A percentile compares a stretch with the other conserved stretches of the same genome.
phyloP scores from a whole-genome alignment of 177 flowering plant species.

The Vitis hybrid region DNA sequence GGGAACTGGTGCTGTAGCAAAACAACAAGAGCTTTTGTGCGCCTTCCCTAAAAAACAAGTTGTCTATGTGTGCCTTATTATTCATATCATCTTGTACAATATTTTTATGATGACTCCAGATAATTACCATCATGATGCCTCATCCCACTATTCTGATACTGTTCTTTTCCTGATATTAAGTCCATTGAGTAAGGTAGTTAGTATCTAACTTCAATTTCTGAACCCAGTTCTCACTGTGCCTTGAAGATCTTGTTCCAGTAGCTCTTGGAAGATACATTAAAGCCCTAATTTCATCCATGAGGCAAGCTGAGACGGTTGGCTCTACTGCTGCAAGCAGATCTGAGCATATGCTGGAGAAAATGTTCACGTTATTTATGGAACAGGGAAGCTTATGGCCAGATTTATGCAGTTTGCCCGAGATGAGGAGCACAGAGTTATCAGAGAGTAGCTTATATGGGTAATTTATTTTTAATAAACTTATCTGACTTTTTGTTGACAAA shows the following conservation, averaged over 20 bases:
- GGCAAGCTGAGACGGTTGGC: constrained; percentile 33
- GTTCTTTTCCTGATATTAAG: background rate
- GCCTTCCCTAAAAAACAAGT: too few species aligned
- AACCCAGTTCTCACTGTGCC: constrained; percentile 86
- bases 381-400: constrained; percentile 87
- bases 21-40: too few species aligned
- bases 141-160: background rate
- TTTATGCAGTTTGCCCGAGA: constrained; percentile 70
- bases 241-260: constrained; percentile 95
- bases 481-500: background rate
- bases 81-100: too few species aligned
- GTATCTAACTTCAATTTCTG: constrained; percentile 16
- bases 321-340: constrained; percentile 30
- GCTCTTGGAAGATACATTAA: constrained; percentile 85
- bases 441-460: constrained; percentile 81
- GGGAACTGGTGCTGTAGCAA: too few species aligned
- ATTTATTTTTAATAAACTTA: constrained; percentile 9
- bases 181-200: background rate
- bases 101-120: too few species aligned
- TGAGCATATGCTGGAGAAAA: constrained; percentile 70
- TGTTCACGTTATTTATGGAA: constrained; percentile 84
- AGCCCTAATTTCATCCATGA: constrained; percentile 56
- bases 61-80: too few species aligned
- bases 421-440: constrained; percentile 62
- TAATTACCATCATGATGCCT: background rate